These are phyloP conservation scores for Phaeomoniella chlamydospora DNA, from an alignment of 2,329 filamentous ascomycete species.

Conservation along the genomic window DNA sequence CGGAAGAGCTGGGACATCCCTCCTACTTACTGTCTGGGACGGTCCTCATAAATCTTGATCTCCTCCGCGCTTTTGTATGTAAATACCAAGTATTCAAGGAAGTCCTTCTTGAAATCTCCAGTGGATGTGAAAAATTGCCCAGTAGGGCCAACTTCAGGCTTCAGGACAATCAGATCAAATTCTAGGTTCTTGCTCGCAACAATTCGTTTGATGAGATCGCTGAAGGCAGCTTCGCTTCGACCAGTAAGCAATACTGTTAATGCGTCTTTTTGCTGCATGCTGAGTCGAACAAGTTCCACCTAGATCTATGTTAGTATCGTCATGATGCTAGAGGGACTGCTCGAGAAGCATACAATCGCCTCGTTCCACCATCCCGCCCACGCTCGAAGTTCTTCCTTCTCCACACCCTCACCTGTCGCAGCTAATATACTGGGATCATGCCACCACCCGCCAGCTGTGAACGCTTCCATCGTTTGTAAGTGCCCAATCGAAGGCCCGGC, in stretches of 20 bases:
- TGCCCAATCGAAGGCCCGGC: slow-evolving; percentile 61
- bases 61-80: slow-evolving; percentile 77
- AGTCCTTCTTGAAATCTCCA: slow-evolving; percentile 82
- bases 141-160: slow-evolving; percentile 68
- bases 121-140: slow-evolving; percentile 68
- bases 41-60: slow-evolving; percentile 55
- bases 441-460: slow-evolving; percentile 90
- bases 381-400: slow-evolving; percentile 64
- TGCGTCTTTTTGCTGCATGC: slow-evolving; percentile 70
- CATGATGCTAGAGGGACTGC: slow-evolving; percentile 7
- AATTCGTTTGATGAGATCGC: slow-evolving; percentile 69
- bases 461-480: slow-evolving; percentile 59
- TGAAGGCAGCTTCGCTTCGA: slow-evolving; percentile 62
- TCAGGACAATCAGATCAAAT: slow-evolving; percentile 80
- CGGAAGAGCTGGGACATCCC: slow-evolving; percentile 18
- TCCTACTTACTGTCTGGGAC: slow-evolving; percentile 38
- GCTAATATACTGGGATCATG: slow-evolving; percentile 78
- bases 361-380: slow-evolving; percentile 99
- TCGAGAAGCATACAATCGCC: slow-evolving; percentile 46
- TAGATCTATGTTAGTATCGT: slow-evolving; percentile 12
- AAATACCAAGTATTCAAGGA: slow-evolving; percentile 66
- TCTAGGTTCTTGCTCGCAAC: slow-evolving; percentile 60
- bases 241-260: slow-evolving; percentile 80
- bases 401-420: slow-evolving; percentile 69
- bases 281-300: slow-evolving; percentile 61